Evolutionary conservation across 352 stramenopile species (phyloP).

Genomic region (Globisporangium abappressorium): DNA sequence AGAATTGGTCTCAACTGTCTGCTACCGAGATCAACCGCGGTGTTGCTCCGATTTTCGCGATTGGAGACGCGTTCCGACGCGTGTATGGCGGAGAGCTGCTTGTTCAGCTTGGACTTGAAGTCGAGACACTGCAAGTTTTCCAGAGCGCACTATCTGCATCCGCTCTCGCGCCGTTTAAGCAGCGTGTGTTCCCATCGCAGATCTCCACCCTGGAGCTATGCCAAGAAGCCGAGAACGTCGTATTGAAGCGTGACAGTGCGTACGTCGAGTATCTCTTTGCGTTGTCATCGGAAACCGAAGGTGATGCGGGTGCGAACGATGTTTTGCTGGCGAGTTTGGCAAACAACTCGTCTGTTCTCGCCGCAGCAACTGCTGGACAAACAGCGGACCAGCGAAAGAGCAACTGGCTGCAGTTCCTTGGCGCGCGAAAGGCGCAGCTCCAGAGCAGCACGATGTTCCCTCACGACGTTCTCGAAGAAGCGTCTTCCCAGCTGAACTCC

Average conservation of each 20-base stretch:
- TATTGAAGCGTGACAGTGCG: constrained; percentile 52
- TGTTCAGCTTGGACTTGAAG: constrained; percentile 38
- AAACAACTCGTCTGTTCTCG: constrained; percentile 14
- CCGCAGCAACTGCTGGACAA: not conserved
- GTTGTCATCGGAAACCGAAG: not conserved
- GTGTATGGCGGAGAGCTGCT: constrained; percentile 62
- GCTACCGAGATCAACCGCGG: constrained; percentile 63
- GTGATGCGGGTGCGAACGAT: constrained; percentile 14
- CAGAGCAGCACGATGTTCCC: constrained; percentile 20
- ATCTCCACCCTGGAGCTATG: constrained; percentile 59
- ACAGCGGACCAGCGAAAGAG: constrained; percentile 4
- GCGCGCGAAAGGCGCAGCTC: constrained; percentile 20
- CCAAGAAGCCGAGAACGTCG: constrained; percentile 47
- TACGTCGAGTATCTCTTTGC: constrained; percentile 64
- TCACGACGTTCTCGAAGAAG: constrained; percentile 36
- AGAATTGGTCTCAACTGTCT: constrained; percentile 74
- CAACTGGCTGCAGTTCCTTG: constrained; percentile 36
- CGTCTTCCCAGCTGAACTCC: constrained; percentile 43
- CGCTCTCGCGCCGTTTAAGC: constrained; percentile 16
- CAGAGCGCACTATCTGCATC: constrained; percentile 29
- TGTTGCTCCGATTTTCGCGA: constrained; percentile 36
- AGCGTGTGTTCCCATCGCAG: constrained; percentile 34
- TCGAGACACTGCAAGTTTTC: constrained; percentile 35
- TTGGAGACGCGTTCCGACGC: constrained; percentile 54
- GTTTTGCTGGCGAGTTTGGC: constrained; percentile 33